These are phyloP conservation scores for Blastobotrys buckinghamii DNA, from an alignment of 1,139 yeast genomes.

Conservation along the genomic window DNA sequence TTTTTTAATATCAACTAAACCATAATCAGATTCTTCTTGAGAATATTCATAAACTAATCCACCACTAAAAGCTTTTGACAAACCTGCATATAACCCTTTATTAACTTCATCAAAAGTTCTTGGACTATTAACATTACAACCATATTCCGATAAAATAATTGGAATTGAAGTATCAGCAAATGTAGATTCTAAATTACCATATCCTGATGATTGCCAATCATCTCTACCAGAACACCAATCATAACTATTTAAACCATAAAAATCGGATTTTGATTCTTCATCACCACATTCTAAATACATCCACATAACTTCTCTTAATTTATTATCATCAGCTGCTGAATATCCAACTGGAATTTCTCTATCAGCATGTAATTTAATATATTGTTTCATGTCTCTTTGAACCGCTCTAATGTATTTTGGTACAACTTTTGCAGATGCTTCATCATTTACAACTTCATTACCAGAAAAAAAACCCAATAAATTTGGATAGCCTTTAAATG, in stretches of 20 bases:
- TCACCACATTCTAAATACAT: constrained; percentile 73
- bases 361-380: constrained; percentile 60
- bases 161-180: constrained; percentile 71
- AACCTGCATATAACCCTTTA: constrained; percentile 48
- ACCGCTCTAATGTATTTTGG: constrained; percentile 82
- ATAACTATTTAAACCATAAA: constrained; percentile 87
- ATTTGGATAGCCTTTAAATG: constrained; percentile 76
- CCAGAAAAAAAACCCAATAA: constrained; percentile 90
- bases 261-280: constrained; percentile 60
- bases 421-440: constrained; percentile 49
- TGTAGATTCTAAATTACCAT: constrained; percentile 53
- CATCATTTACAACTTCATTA: constrained; percentile 86
- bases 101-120: constrained; percentile 65
- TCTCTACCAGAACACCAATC: constrained; percentile 76
- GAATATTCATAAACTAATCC: constrained; percentile 75
- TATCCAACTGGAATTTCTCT: constrained; percentile 87
- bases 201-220: constrained; percentile 65
- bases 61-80: constrained; percentile 58
- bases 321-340: constrained; percentile 81
- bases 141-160: constrained; percentile 81
- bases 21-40: constrained; percentile 63
- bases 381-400: constrained; percentile 82
- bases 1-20: constrained; percentile 52
- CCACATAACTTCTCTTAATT: constrained; percentile 67
- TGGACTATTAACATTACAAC: constrained; percentile 49